A percentile compares a stretch with the other conserved stretches of the same genome.
Conservation (phyloP, 768 basidiomycete species). For the Lactarius indigo region DNA sequence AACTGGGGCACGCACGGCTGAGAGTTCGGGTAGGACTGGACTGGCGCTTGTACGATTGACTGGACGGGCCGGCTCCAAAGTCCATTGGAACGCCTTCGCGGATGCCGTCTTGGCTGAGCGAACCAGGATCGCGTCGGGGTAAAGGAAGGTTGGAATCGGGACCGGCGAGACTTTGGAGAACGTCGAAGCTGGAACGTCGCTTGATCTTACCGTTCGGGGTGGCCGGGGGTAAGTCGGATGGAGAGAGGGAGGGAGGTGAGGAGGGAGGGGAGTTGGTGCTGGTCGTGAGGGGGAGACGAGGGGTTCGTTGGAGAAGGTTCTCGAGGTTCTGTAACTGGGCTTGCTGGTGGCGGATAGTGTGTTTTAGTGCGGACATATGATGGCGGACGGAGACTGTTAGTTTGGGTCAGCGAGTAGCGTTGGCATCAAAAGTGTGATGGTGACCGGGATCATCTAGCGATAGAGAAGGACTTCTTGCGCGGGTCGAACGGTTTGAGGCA, state of each 20-base stretch:
- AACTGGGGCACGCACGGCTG: constrained; percentile 57
- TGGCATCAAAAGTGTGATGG: not conserved
- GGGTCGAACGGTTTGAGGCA: constrained; percentile 18
- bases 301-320: constrained; percentile 60
- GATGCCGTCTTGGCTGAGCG: constrained; percentile 52
- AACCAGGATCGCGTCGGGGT: constrained; percentile 50
- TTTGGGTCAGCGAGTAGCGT: not conserved
- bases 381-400: constrained; percentile 65
- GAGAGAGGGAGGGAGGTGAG: constrained; percentile 29
- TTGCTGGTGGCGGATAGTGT: constrained; percentile 80
- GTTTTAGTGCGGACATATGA: constrained; percentile 78
- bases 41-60: constrained; percentile 46
- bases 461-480: constrained; percentile 23
- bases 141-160: constrained; percentile 74
- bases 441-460: constrained; percentile 23
- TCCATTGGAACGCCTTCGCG: constrained; percentile 69
- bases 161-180: constrained; percentile 66
- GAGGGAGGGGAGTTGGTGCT: constrained; percentile 40
- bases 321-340: constrained; percentile 72
- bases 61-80: constrained; percentile 43
- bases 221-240: constrained; percentile 31
- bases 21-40: constrained; percentile 75
- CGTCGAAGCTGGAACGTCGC: constrained; percentile 69
- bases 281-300: constrained; percentile 51
- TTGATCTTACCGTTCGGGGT: constrained; percentile 39